Conservation (phyloP, 257 asterid genomes). For the Echium plantagineum region DNA sequence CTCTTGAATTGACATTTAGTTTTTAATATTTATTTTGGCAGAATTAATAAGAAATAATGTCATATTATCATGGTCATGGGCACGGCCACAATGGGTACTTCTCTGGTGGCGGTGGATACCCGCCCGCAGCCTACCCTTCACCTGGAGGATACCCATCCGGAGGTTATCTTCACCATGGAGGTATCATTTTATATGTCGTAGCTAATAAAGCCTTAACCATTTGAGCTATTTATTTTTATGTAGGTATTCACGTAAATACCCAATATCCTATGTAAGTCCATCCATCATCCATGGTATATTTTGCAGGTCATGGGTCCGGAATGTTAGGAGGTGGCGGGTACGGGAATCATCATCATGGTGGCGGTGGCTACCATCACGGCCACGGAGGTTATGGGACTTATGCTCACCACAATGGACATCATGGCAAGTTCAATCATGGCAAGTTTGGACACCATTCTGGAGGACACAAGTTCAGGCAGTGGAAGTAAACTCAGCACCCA, state of each 20-base stretch:
- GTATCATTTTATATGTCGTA: too few species aligned
- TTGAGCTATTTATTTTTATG: too few species aligned
- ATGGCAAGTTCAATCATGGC: not conserved
- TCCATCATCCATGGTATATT: too few species aligned
- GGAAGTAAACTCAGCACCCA: not conserved
- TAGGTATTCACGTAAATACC: too few species aligned
- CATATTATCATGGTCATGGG: not conserved
- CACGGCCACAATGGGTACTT: not conserved
- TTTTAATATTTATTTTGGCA: too few species aligned
- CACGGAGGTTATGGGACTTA: not conserved
- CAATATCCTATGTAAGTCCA: too few species aligned
- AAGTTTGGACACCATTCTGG: not conserved
- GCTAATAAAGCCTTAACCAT: too few species aligned
- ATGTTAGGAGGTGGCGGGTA: not conserved
- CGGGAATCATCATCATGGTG: not conserved
- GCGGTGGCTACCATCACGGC: not conserved
- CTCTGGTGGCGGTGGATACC: not conserved
- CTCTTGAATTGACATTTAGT: too few species aligned
- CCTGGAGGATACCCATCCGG: not conserved
- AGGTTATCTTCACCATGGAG: not conserved
- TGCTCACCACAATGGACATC: not conserved
- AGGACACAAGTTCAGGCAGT: not conserved
- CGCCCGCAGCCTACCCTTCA: not conserved
- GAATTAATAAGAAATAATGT: not conserved
- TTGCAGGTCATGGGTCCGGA: not conserved